Evolutionary conservation across 176 grass and related monocot species (phyloP).

Genomic region (Carex littledalei): DNA sequence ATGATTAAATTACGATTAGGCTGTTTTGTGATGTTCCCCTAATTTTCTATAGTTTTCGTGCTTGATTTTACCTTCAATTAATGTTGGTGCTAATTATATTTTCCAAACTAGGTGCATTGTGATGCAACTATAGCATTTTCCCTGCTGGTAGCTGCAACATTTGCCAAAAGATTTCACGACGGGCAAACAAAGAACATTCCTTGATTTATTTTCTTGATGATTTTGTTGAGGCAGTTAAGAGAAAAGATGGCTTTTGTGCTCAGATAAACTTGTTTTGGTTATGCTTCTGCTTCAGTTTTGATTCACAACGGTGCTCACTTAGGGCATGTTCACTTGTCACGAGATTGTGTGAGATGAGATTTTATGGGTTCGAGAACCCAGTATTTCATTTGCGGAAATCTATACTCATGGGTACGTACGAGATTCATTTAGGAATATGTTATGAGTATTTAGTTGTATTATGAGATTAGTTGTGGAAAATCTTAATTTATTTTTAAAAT

Average conservation of each 20-base stretch:
- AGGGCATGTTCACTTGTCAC: background rate
- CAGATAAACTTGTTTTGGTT: background rate
- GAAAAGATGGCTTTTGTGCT: background rate
- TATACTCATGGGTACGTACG: background rate
- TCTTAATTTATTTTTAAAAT: too few relatives aligned
- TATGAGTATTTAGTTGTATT: too few relatives aligned
- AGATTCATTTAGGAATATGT: too few relatives aligned
- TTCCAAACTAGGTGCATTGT: constrained; percentile 66
- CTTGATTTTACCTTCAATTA: background rate
- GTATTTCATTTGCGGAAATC: background rate
- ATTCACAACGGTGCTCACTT: background rate
- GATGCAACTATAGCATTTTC: constrained; percentile 85
- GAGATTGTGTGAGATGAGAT: background rate
- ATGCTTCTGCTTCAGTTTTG: background rate
- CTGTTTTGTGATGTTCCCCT: background rate
- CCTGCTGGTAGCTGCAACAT: constrained; percentile 63
- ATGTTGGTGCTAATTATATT: background rate
- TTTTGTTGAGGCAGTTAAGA: background rate
- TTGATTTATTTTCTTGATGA: background rate
- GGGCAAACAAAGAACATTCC: background rate
- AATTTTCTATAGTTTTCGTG: background rate
- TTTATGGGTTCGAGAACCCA: too few relatives aligned
- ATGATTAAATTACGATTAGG: background rate
- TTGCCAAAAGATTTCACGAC: constrained; percentile 44
- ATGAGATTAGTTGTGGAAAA: too few relatives aligned